Conservation (phyloP, 257 asterid genomes). For the Anisodus tanguticus region DNA sequence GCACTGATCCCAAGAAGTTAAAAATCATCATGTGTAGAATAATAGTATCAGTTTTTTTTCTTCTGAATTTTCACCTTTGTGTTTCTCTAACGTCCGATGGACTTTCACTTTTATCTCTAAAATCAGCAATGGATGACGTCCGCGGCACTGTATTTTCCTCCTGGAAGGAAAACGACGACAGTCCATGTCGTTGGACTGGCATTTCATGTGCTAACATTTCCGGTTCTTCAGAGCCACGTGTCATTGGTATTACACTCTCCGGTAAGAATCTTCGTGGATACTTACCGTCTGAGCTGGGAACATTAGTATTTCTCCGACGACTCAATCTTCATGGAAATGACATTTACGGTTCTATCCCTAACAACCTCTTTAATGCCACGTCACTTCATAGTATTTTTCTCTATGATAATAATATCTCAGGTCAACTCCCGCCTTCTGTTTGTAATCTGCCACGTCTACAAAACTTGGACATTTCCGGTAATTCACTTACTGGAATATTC, state of each 20-base stretch:
- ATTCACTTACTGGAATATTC: constrained; percentile 71
- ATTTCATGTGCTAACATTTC: constrained; percentile 80
- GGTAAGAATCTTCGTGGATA: constrained; percentile 77
- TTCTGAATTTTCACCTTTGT: constrained; percentile 37
- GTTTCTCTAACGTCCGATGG: constrained; percentile 66
- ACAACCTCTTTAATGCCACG: constrained; percentile 79
- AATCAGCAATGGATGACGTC: constrained; percentile 68
- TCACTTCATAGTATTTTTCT: constrained; percentile 85
- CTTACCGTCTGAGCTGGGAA: constrained; percentile 92
- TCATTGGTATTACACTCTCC: constrained; percentile 70
- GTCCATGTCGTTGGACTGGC: constrained; percentile 92
- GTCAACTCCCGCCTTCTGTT: constrained; percentile 69
- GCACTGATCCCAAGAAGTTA: too few relatives aligned
- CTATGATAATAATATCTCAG: constrained; percentile 79
- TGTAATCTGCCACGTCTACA: constrained; percentile 80
- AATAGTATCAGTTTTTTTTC: constrained; percentile 28
- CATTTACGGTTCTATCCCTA: constrained; percentile 83
- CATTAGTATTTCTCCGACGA: constrained; percentile 74
- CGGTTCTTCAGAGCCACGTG: constrained; percentile 66
- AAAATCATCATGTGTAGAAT: constrained; percentile 35
- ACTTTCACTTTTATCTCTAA: constrained; percentile 72
- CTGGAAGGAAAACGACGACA: constrained; percentile 77
- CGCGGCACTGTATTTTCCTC: constrained; percentile 55
- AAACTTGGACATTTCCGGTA: constrained; percentile 72
- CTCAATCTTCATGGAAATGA: constrained; percentile 81